Conservation (phyloP, 1,284 basidiomycete species). For the Exobasidium rhododendri region DNA sequence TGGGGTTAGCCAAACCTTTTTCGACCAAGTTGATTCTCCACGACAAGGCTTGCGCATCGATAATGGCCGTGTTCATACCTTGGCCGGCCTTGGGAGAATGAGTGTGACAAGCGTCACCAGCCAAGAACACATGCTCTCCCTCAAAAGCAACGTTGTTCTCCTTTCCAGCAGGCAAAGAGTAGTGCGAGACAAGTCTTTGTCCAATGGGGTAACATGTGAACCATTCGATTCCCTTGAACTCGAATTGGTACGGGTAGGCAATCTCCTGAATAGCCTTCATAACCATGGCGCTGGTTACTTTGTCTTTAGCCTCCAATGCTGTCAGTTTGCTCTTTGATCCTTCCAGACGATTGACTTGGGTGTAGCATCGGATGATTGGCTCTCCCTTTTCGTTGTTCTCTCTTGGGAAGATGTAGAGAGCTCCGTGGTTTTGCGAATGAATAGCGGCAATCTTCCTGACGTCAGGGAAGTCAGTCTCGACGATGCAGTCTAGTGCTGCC, state of each 20-base stretch:
- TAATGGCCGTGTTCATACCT: slow-evolving; percentile 58
- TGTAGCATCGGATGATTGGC: slow-evolving; percentile 54
- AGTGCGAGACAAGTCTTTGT: slow-evolving; percentile 38
- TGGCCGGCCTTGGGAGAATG: slow-evolving; percentile 57
- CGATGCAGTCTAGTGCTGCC: slow-evolving; percentile 49
- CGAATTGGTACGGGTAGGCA: slow-evolving; percentile 56
- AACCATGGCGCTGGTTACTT: slow-evolving; percentile 54
- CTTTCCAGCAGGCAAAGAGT: slow-evolving; percentile 35
- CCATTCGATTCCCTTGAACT: slow-evolving; percentile 56
- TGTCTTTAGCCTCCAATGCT: slow-evolving; percentile 41
- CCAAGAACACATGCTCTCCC: slow-evolving; percentile 54
- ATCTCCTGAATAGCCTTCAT: slow-evolving; percentile 56
- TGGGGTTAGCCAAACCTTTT: slow-evolving; percentile 55
- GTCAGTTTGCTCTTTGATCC: slow-evolving; percentile 42
- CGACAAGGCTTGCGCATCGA: slow-evolving; percentile 56
- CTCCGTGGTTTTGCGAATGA: slow-evolving; percentile 48
- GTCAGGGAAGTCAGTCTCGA: slow-evolving; percentile 50
- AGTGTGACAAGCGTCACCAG: slow-evolving; percentile 57
- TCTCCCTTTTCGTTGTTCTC: slow-evolving; percentile 53
- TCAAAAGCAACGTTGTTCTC: slow-evolving; percentile 25
- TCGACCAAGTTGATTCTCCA: slow-evolving; percentile 57
- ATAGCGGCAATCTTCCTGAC: slow-evolving; percentile 52
- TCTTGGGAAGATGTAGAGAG: slow-evolving; percentile 54
- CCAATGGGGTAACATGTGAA: slow-evolving; percentile 56
- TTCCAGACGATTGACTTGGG: slow-evolving; percentile 50